Evolutionary conservation across 1,284 basidiomycete species (phyloP).

Genomic region (Inonotus hispidus): DNA sequence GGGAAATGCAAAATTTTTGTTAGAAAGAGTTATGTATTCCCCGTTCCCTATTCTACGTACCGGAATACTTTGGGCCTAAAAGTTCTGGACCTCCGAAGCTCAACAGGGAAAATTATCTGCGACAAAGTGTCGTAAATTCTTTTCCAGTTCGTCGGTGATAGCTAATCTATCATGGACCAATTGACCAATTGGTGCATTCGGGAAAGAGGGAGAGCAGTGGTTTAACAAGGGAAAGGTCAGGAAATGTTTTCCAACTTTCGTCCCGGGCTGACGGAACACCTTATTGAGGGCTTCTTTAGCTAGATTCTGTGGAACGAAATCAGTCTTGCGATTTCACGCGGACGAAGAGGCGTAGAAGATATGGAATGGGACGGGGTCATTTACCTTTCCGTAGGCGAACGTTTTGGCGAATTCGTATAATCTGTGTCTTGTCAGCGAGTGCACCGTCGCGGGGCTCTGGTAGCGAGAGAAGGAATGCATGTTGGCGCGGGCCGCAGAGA

Average conservation of each 20-base stretch:
- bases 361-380: no score
- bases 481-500: background rate
- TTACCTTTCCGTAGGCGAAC: constrained; percentile 1
- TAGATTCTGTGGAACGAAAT: background rate
- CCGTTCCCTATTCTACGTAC: background rate
- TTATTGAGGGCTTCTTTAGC: constrained; percentile 1
- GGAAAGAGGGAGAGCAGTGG: background rate
- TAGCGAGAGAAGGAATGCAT: background rate
- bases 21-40: background rate
- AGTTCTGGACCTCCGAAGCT: background rate
- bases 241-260: background rate
- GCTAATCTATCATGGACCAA: background rate
- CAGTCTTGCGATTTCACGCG: no score
- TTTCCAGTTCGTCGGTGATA: background rate
- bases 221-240: background rate
- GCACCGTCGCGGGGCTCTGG: background rate
- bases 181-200: background rate
- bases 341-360: no score
- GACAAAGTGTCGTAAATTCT: background rate
- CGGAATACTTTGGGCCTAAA: background rate
- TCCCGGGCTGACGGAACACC: background rate
- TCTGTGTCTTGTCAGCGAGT: background rate
- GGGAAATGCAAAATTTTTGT: background rate
- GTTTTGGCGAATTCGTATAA: background rate
- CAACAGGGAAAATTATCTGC: background rate